A percentile compares a stretch with the other conserved stretches of the same genome.
Conservation (phyloP, 768 basidiomycete species). For the Zangia roseola region DNA sequence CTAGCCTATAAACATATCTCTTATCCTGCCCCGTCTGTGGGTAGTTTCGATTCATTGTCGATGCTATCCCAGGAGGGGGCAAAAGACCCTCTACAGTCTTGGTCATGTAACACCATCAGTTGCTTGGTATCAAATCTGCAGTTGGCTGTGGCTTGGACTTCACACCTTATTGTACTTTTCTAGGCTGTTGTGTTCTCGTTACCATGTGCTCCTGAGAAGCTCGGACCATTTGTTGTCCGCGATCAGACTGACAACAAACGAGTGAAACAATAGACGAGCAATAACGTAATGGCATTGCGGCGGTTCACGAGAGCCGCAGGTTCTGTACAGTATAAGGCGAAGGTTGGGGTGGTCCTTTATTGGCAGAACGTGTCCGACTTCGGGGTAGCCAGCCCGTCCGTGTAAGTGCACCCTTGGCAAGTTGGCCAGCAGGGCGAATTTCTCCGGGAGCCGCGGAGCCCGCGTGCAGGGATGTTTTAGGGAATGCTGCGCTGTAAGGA, state of each 20-base stretch:
- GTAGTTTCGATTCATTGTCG: constrained; percentile 3
- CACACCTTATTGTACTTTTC: constrained; percentile 11
- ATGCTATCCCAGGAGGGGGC: constrained; percentile 6
- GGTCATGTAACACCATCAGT: constrained; percentile 26
- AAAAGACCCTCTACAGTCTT: constrained; percentile 23
- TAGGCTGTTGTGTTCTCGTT: constrained; percentile 17
- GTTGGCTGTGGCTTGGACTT: constrained; percentile 9
- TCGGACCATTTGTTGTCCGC: constrained; percentile 6
- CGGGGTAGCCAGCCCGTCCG: constrained; percentile 26
- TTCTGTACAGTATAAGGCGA: constrained; percentile 19
- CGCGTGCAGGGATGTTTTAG: constrained; percentile 35
- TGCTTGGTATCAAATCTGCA: constrained; percentile 17
- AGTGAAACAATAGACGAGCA: constrained; percentile 11
- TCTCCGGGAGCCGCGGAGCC: constrained; percentile 63
- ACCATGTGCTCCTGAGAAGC: constrained; percentile 3
- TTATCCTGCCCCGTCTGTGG: constrained; percentile 16
- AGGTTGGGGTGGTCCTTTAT: constrained; percentile 9
- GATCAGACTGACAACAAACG: constrained; percentile 2
- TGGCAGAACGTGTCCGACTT: constrained; percentile 15
- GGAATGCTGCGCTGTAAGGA: constrained; percentile 23
- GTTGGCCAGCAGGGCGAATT: constrained; percentile 48
- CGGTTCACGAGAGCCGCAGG: constrained; percentile 19
- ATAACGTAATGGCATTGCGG: background rate
- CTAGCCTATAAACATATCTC: constrained; percentile 31
- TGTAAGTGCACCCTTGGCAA: constrained; percentile 55